Evolutionary conservation across 345 rosid species (phyloP), one percentile per base, ranked within the genome.

Genomic region (Conringia planisiliqua): DNA sequence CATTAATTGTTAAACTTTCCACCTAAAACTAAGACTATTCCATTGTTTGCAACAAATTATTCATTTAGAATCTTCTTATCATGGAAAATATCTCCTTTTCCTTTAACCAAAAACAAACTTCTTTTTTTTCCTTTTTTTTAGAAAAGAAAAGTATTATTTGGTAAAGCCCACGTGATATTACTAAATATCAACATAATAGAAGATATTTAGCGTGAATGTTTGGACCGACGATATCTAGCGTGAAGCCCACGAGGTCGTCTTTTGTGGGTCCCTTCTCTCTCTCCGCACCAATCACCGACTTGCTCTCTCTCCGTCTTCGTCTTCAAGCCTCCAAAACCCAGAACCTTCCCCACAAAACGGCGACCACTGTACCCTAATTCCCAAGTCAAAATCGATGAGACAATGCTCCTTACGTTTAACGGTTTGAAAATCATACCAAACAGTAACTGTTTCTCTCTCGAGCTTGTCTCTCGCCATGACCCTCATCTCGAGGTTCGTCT

Each of bases 401-500:
- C 29, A 16, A 78, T 77, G 81, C 77, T 71, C 35, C 26, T 38
- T 3, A 65, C 16, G 39, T 30, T 58, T 4, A 3, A 57, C 68
- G 62, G 29, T 39, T 13, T 65, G 6, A 65, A 13, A 10, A 46
- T 58, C 62, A 36, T 46, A 29, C 44, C 5, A 35, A 62, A 36
- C 40, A 50, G 0, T 2, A 40, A 54, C 3, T 51, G 12, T 12
- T 47, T 42, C 50, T 13, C 56, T 54, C 56, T 54, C 43, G 14
- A 10, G 16, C 24, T 61, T 40, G 16, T 50, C 76, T 61, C 76
- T 65, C 63, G 68, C 77, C 42, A 66, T 78, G 77, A 66, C 69
- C 50, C 38, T 66, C 47, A 13, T 78, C 72, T 78, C 77, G 38
- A 78, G 81, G 81, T 78, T 71, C 62, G 77, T 64, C 60, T 20